Evolutionary conservation across 768 basidiomycete genomes (phyloP), one percentile per base, ranked within the genome.

Genomic region (Pholiota microspora): DNA sequence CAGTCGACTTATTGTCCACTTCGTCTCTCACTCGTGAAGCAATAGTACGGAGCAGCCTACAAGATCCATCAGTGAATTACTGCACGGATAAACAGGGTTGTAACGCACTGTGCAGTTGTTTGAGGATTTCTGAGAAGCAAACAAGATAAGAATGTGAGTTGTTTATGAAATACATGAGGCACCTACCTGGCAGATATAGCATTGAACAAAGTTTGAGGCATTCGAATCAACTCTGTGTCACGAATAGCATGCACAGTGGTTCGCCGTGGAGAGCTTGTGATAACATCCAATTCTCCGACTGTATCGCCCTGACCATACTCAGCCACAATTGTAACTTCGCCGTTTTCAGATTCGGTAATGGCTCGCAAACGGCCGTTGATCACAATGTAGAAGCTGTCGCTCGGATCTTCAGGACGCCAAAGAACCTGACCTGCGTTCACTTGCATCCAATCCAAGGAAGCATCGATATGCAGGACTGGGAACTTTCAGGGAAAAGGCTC

Each of bases 221-320:
- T 97, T 25, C 96, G 78, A 25, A 96, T 96, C 10, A 99, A 79
- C 68, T 99, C 97, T 0, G 94, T 94, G 67, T 99, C 97, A 62
- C 97, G 92, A 59, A 99, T 98, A 6, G 97, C 97, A 71, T 98
- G 96, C 15, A 98, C 85, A 0, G 94, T 98, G 45, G 86, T 95
- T 51, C 88, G 82, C 54, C 97, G 83, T 2, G 83, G 82, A 15
- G 87, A 89, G 62, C 88, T 90, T 7, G 95, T 97, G 64, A 99
- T 98, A 49, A 97, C 97, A 67, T 98, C 97, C 10, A 99, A 78
- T 70, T 99, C 97, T 23, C 97, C 97, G 46, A 98, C 94, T 0
- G 92, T 91, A 64, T 98, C 96, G 8, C 94, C 95, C 70, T 98
- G 95, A 34, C 97, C 97, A 64, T 96, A 96, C 74, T 99, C 97